These are phyloP conservation scores for Rhododendron ferrugineum DNA, from an alignment of 148 eudicot genomes.

Conservation along the genomic window DNA sequence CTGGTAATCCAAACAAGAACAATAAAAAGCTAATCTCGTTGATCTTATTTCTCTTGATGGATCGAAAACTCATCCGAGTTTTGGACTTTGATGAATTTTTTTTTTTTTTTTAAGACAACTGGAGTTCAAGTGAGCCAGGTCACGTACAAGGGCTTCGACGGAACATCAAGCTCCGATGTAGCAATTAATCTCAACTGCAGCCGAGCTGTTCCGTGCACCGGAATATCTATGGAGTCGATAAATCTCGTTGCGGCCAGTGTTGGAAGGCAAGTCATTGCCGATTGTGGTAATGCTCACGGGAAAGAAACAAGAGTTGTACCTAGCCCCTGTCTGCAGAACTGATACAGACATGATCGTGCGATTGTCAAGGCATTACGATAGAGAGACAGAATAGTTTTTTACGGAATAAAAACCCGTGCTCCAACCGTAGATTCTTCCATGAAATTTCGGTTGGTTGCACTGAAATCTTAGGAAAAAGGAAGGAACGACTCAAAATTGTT, in stretches of 20 bases:
- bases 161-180: constrained; percentile 38
- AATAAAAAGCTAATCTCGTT: background rate
- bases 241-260: constrained; percentile 19
- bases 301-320: constrained; percentile 16
- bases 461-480: background rate
- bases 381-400: background rate
- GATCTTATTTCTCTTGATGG: background rate
- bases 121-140: constrained; percentile 57
- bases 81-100: background rate
- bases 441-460: background rate
- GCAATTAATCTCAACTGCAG: constrained; percentile 60
- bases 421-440: background rate
- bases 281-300: constrained; percentile 46
- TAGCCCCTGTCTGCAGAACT: background rate
- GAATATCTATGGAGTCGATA: constrained; percentile 32
- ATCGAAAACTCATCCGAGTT: background rate
- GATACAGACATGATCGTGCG: background rate
- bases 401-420: background rate
- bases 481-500: too few relatives aligned
- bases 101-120: constrained; percentile 14
- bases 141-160: constrained; percentile 28
- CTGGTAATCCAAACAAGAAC: constrained; percentile 6
- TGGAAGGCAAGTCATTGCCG: constrained; percentile 29
- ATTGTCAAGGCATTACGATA: background rate
- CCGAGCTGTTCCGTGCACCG: constrained; percentile 29